Evolutionary conservation across 2,329 filamentous ascomycete species (phyloP), one percentile per base, ranked within the genome.

Genomic region (Capronia epimyces): DNA sequence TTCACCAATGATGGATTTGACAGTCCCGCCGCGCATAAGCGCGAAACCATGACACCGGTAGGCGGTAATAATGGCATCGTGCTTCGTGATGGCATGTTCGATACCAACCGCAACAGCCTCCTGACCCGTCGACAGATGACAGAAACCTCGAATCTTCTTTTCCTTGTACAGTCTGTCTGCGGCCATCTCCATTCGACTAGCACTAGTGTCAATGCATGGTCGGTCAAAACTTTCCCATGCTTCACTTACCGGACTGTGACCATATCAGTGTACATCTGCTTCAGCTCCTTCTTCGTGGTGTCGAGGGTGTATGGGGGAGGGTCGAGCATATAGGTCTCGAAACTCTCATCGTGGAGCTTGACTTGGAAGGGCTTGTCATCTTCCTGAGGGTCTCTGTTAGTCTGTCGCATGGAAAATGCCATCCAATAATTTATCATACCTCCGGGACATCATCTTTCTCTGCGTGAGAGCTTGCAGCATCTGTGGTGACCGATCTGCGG

Each of bases 81-180:
- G 75, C 74, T 88, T 89, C 65, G 83, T 87, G 68, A 98, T 87
- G 61, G 90, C 90, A 71, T 95, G 88, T 77, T 98, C 93, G 67
- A 98, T 97, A 69, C 93, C 93, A 64, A 90, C 84, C 53, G 93
- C 89, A 61, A 98, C 93, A 60, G 93, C 93, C 80, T 98, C 93
- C 76, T 98, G 93, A 58, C 93, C 93, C 53, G 87, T 95, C 53
- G 93, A 97, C 73, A 98, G 76, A 77, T 98, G 93, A 78, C 93
- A 98, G 86, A 98, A 98, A 76, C 93, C 93, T 66, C 93, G 87
- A 66, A 98, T 97, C 82, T 98, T 97, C 86, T 98, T 98, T 80
- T 97, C 93, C 80, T 98, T 98, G 87, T 98, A 98, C 67, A 98
- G 79, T 70, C 91, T 83, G 71, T 98, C 93, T 76, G 93, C 89